These are phyloP conservation scores for Neoboletus brunneissimus DNA, from an alignment of 768 basidiomycete species.

Conservation along the genomic window DNA sequence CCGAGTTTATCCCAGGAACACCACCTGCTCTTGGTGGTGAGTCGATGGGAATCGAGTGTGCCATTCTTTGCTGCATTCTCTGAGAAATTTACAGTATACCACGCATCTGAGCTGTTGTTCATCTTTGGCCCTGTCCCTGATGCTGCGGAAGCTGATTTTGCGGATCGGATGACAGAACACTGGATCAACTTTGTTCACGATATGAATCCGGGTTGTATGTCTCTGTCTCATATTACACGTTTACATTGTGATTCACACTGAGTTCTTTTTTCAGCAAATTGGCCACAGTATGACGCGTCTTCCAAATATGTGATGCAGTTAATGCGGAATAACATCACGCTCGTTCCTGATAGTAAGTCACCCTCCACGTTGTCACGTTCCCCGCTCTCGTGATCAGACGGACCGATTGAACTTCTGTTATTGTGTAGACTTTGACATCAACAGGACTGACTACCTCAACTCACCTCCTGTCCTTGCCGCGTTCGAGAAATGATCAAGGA, in stretches of 20 bases:
- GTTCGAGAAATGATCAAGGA: slow-evolving; percentile 14
- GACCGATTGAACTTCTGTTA: not conserved
- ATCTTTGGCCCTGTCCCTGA: slow-evolving; percentile 42
- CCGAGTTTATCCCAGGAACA: slow-evolving; percentile 56
- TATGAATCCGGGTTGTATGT: slow-evolving; percentile 52
- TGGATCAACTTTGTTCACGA: slow-evolving; percentile 58
- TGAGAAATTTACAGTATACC: slow-evolving; percentile 13
- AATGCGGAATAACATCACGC: slow-evolving; percentile 49
- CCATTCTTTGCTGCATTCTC: not conserved
- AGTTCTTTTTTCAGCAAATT: slow-evolving; percentile 21
- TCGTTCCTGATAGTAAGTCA: slow-evolving; percentile 48
- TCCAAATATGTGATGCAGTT: slow-evolving; percentile 46
- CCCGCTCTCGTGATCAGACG: not conserved
- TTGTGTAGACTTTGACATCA: slow-evolving; percentile 8
- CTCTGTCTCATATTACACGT: not conserved
- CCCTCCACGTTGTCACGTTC: not conserved
- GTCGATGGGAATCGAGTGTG: slow-evolving; percentile 2
- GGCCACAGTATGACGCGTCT: slow-evolving; percentile 42
- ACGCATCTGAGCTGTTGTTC: slow-evolving; percentile 12
- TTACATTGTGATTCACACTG: not conserved
- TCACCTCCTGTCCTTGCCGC: slow-evolving; percentile 10
- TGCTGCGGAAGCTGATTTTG: slow-evolving; percentile 43
- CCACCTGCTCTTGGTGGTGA: slow-evolving; percentile 46
- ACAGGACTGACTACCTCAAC: slow-evolving; percentile 15
- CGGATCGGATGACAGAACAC: slow-evolving; percentile 48